Evolutionary conservation across 2,329 filamentous ascomycete genomes (phyloP).

Genomic region (Fulvia fulva): DNA sequence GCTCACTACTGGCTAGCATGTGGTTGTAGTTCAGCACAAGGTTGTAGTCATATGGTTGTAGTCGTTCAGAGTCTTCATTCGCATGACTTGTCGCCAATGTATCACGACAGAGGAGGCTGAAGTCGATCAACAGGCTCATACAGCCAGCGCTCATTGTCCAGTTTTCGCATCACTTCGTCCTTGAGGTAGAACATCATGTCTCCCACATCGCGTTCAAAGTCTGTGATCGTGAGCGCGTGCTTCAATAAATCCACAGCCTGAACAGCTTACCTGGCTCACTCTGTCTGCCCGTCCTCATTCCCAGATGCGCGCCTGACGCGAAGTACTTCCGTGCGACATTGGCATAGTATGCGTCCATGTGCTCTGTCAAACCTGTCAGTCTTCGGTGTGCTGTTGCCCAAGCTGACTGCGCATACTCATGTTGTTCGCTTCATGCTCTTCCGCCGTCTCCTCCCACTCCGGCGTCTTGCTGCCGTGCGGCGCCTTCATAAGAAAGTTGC

Average conservation of each 20-base stretch:
- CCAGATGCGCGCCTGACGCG: conserved; percentile 23
- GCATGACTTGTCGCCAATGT: neutral
- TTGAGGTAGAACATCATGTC: conserved; percentile 24
- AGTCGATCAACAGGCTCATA: conserved; percentile 23
- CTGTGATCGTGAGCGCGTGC: conserved; percentile 12
- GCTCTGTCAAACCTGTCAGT: conserved; percentile 7
- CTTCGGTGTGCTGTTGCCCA: neutral
- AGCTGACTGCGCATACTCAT: neutral
- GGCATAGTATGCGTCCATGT: conserved; percentile 22
- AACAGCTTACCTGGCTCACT: conserved; percentile 24
- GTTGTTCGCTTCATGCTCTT: conserved; percentile 7
- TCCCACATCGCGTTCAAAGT: conserved; percentile 21
- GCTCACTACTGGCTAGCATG: too few relatives aligned
- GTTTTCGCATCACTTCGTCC: conserved; percentile 22
- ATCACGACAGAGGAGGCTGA: neutral
- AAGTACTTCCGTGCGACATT: conserved; percentile 26
- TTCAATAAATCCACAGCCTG: neutral
- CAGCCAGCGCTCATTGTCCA: conserved; percentile 28
- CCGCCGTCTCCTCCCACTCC: conserved; percentile 8
- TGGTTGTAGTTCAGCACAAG: too few relatives aligned
- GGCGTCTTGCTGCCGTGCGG: conserved; percentile 4
- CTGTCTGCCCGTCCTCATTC: conserved; percentile 16
- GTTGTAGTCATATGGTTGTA: neutral
- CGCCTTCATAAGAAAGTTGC: conserved; percentile 19
- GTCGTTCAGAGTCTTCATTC: neutral